These are phyloP conservation scores for Phytopythium litorale DNA, from an alignment of 352 stramenopile genomes.

Conservation along the genomic window DNA sequence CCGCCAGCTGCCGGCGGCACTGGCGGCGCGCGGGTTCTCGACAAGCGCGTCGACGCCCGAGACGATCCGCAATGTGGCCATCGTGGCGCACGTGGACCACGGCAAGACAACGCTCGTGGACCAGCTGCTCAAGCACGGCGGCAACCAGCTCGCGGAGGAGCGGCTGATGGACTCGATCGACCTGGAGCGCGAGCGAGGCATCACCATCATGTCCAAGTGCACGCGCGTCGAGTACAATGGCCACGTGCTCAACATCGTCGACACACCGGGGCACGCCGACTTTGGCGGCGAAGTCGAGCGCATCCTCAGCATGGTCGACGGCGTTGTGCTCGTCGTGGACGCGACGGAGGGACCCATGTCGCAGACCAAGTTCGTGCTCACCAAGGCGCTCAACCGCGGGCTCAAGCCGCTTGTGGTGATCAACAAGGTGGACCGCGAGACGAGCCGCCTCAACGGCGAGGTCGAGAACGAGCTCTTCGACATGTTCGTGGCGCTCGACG, in stretches of 20 bases:
- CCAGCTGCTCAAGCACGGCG: constrained; percentile 95
- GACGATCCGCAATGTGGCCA: constrained; percentile 87
- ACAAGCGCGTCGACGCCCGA: constrained; percentile 27
- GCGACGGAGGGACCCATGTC: constrained; percentile 96
- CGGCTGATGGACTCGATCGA: constrained; percentile 99
- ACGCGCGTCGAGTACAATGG: constrained; percentile 94
- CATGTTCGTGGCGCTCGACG: constrained; percentile 94
- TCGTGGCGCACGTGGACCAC: constrained; percentile 97
- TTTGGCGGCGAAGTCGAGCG: constrained; percentile 98
- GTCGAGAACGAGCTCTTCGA: constrained; percentile 98
- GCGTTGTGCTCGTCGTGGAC: constrained; percentile 97
- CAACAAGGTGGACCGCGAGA: constrained; percentile 98
- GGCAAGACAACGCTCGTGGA: constrained; percentile 99
- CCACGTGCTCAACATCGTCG: constrained; percentile 96
- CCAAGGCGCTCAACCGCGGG: constrained; percentile 91
- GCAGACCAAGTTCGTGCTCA: constrained; percentile 99
- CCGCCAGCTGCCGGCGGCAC: constrained; percentile 20
- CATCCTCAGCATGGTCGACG: constrained; percentile 97
- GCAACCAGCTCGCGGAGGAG: constrained; percentile 83
- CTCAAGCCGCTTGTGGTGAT: constrained; percentile 96
- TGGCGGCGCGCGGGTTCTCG: constrained; percentile 41
- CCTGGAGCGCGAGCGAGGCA: constrained; percentile 97
- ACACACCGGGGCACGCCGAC: constrained; percentile 98
- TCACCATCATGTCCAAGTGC: constrained; percentile 99
- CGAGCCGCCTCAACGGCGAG: constrained; percentile 88